Base-by-base conservation (phyloP, 2,329 filamentous ascomycete genomes). In the Pyricularia sp. region DNA sequence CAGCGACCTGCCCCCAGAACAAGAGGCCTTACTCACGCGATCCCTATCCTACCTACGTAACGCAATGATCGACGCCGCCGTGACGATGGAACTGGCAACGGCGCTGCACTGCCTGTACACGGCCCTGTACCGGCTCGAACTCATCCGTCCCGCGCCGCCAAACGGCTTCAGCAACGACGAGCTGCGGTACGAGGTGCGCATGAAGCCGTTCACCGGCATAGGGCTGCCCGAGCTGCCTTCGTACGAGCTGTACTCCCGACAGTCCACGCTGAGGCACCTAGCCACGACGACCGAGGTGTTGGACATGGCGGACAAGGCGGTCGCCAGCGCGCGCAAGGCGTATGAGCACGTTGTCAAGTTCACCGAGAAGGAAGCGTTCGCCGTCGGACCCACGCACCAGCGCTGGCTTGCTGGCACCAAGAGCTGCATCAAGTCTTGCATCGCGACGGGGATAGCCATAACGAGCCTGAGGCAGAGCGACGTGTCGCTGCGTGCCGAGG, bases 181-280 rank as follows among this genome's bases (percentile, higher is more conserved):
- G 36, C 80, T 93, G 4, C 88, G 92, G 14, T 94, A 95, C 77
- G 91, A 95, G 72, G 80, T 96, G 11, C 90, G 94, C 70, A 95
- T 97, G 92, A 92, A 91, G 74, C 92, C 93, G 0, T 97, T 96
- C 74, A 82, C 90, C 0, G 77, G 81, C 9, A 85, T 97, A 69
- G 84, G 86, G 11, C 82, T 92, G 1, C 91, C 92, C 0, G 85
- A 88, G 70, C 82, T 92, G 14, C 88, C 91, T 0, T 80, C 85
- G 0, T 90, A 86, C 71, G 85, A 87, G 7, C 85, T 88, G 17
- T 92, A 91, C 71, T 73, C 77, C 10, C 72, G 73, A 5, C 80
- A 81, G n/a, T 79, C 79, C 6, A 72, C 71, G 25, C 82, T 84
- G 73, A 73, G 78, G 0, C 79, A 81, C 20, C 75, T 76, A 6